Percentiles rank a stretch among this genome's conserved stretches.
phyloP scores from a whole-genome alignment of 169 alveolate species.

The Plasmodium blacklocki region DNA sequence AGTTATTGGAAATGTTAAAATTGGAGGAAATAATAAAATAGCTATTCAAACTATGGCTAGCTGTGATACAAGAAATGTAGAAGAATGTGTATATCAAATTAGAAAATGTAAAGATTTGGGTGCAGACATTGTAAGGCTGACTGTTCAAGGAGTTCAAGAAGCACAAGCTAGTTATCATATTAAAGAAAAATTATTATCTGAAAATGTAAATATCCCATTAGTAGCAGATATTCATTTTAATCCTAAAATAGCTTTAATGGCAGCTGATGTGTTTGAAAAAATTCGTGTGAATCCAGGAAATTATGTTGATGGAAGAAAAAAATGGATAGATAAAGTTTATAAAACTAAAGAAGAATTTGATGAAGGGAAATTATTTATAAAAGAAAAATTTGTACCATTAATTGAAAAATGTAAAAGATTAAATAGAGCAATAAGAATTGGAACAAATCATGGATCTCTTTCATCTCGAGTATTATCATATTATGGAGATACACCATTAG shows the following conservation, averaged over 20 bases:
- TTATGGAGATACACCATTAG: slow-evolving; percentile 90
- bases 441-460: slow-evolving; percentile 89
- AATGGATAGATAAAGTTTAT: slow-evolving; percentile 84
- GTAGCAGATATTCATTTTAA: slow-evolving; percentile 90
- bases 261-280: slow-evolving; percentile 89
- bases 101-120: slow-evolving; percentile 85
- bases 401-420: slow-evolving; percentile 84
- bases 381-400: slow-evolving; percentile 83
- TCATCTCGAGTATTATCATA: slow-evolving; percentile 86
- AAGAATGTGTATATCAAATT: slow-evolving; percentile 87
- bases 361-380: slow-evolving; percentile 79
- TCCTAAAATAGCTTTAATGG: slow-evolving; percentile 88
- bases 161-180: slow-evolving; percentile 82
- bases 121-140: slow-evolving; percentile 85
- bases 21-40: slow-evolving; percentile 85
- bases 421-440: slow-evolving; percentile 86
- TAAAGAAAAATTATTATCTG: slow-evolving; percentile 81
- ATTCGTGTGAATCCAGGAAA: slow-evolving; percentile 90
- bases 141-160: slow-evolving; percentile 89
- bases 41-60: slow-evolving; percentile 89
- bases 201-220: slow-evolving; percentile 82
- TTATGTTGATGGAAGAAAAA: slow-evolving; percentile 88
- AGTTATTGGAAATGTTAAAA: slow-evolving; percentile 84
- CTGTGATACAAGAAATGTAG: slow-evolving; percentile 86
- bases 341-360: slow-evolving; percentile 82